Evolutionary conservation across 345 rosid species (phyloP).

Genomic region (Rhodomyrtus tomentosa): DNA sequence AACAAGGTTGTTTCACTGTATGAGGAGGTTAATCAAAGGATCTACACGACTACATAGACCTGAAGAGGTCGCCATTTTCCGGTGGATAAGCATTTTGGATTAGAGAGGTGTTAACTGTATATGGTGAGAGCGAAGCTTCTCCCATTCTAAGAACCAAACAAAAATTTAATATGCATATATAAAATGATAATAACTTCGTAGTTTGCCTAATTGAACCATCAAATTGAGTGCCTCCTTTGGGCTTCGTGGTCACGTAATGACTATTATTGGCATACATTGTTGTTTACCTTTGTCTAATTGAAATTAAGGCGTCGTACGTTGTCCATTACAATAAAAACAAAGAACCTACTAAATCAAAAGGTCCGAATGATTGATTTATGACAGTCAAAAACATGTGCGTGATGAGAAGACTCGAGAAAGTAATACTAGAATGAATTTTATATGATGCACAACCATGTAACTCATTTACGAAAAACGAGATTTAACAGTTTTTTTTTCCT

Average conservation of each 20-base stretch:
- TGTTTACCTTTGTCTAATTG: neutral
- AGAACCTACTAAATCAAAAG: neutral
- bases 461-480: neutral
- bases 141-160: neutral
- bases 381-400: neutral
- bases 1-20: neutral
- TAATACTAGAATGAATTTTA: neutral
- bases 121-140: neutral
- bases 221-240: neutral
- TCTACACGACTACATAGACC: neutral
- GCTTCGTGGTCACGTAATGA: neutral
- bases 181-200: neutral
- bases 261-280: neutral
- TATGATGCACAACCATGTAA: neutral
- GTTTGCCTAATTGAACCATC: neutral
- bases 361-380: neutral
- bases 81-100: neutral
- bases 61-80: neutral
- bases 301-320: neutral
- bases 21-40: neutral
- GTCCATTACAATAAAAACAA: neutral
- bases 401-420: neutral
- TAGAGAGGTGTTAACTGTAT: neutral
- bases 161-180: neutral
- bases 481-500: neutral